Conservation (phyloP, 495 filamentous ascomycete genomes). For the Hypomontagnella monticulosa region DNA sequence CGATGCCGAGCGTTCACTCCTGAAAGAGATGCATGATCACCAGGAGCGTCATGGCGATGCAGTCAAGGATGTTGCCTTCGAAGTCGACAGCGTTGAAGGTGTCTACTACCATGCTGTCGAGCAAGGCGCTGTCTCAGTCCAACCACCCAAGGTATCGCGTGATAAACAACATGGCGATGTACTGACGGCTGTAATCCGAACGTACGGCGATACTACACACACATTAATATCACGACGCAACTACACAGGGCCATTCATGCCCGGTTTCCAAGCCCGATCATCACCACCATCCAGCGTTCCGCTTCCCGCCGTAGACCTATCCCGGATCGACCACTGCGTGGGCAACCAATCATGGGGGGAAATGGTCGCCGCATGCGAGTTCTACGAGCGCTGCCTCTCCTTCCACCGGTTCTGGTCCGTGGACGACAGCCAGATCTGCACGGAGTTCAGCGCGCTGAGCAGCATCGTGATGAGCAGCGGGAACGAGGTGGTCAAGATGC, state of each 20-base stretch:
- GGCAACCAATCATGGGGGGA: conserved; percentile 92
- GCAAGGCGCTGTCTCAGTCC: conserved; percentile 72
- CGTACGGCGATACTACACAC: conserved; percentile 93
- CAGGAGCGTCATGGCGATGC: conserved; percentile 85
- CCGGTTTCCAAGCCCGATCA: conserved; percentile 71
- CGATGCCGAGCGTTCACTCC: conserved; percentile 61
- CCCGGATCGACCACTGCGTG: conserved; percentile 89
- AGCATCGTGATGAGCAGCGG: conserved; percentile 88
- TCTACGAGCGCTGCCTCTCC: conserved; percentile 87
- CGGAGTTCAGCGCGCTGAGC: conserved; percentile 85
- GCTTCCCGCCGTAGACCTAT: conserved; percentile 70
- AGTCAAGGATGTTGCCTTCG: conserved; percentile 91
- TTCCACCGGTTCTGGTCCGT: conserved; percentile 97
- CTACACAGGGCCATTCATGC: conserved; percentile 81
- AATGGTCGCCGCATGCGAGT: conserved; percentile 85
- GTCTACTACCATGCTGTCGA: conserved; percentile 74
- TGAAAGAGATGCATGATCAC: conserved; percentile 78
- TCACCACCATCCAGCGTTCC: conserved; percentile 39
- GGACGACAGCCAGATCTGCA: conserved; percentile 86
- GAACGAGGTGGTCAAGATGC: conserved; percentile 85
- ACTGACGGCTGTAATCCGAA: conserved; percentile 77
- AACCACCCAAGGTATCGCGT: conserved; percentile 59
- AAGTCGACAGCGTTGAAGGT: conserved; percentile 82
- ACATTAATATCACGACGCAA: conserved; percentile 75
- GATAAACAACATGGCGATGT: conserved; percentile 67